Evolutionary conservation across 2,329 filamentous ascomycete genomes (phyloP).

Genomic region (Xylaria sp.): DNA sequence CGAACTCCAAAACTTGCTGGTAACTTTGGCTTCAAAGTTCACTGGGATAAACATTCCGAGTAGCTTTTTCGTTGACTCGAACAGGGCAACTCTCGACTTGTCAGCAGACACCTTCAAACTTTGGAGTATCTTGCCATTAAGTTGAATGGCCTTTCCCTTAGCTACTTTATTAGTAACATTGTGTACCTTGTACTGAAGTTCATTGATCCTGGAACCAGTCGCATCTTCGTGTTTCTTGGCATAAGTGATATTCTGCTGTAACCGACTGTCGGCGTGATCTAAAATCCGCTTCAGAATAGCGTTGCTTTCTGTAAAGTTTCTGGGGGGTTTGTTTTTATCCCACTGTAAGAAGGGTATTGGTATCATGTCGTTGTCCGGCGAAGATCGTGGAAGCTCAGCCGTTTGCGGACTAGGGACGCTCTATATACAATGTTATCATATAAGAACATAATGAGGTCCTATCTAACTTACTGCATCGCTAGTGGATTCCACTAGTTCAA

Average conservation of each 20-base stretch:
- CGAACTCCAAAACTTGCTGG: conserved; percentile 7
- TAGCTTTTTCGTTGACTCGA: neutral
- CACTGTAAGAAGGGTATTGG: conserved; percentile 9
- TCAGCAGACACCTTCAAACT: neutral
- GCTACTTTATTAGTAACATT: neutral
- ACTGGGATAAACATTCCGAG: conserved; percentile 11
- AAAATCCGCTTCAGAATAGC: conserved; percentile 5
- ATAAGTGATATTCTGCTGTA: neutral
- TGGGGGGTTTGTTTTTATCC: neutral
- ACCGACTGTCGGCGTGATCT: conserved; percentile 4
- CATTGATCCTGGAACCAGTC: neutral
- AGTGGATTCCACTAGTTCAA: neutral
- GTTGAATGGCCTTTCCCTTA: neutral
- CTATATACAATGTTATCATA: neutral
- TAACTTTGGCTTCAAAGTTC: conserved; percentile 7
- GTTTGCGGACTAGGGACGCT: neutral
- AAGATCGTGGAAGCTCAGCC: neutral
- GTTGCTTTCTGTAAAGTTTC: neutral
- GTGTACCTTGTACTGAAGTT: too few relatives aligned
- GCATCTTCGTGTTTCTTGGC: conserved; percentile 1
- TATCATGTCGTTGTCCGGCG: neutral
- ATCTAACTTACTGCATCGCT: neutral
- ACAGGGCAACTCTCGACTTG: conserved; percentile 1
- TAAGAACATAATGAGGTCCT: neutral
- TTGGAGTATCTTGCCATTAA: too few relatives aligned